A percentile compares a stretch with the other conserved stretches of the same genome.
phyloP scores from a whole-genome alignment of 2,329 filamentous ascomycete genomes.

The Thielaviopsis populi region DNA sequence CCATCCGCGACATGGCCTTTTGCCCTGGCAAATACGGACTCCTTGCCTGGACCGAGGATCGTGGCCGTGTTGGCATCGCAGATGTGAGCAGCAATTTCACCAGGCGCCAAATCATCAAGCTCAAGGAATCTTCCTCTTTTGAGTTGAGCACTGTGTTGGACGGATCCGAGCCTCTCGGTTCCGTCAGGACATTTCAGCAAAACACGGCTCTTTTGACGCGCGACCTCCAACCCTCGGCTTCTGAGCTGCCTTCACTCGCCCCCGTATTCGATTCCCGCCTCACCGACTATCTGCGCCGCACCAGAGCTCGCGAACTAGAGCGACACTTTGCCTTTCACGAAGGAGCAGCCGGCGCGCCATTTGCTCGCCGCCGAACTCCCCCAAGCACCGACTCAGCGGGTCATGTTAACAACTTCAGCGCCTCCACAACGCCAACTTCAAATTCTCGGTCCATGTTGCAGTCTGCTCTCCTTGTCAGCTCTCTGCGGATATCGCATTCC shows the following conservation, averaged over 20 bases:
- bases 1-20: constrained; percentile 83
- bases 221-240: background rate
- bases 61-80: constrained; percentile 57
- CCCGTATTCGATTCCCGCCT: background rate
- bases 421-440: background rate
- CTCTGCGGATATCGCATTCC: background rate
- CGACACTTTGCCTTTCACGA: background rate
- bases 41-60: constrained; percentile 85
- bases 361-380: background rate
- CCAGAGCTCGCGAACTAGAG: background rate
- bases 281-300: background rate
- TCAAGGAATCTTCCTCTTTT: constrained; percentile 36
- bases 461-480: constrained; percentile 1
- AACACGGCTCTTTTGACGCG: constrained; percentile 5
- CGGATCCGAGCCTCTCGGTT: too few relatives aligned
- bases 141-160: background rate
- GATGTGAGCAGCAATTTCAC: constrained; percentile 54
- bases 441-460: background rate
- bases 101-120: constrained; percentile 51
- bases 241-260: background rate
- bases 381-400: background rate
- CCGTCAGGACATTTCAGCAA: background rate
- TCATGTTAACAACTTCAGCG: background rate
- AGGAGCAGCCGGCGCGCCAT: background rate
- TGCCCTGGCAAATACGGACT: constrained; percentile 81